These are phyloP conservation scores for Pythium scleroteichum DNA, from an alignment of 352 stramenopile species.

Conservation along the genomic window DNA sequence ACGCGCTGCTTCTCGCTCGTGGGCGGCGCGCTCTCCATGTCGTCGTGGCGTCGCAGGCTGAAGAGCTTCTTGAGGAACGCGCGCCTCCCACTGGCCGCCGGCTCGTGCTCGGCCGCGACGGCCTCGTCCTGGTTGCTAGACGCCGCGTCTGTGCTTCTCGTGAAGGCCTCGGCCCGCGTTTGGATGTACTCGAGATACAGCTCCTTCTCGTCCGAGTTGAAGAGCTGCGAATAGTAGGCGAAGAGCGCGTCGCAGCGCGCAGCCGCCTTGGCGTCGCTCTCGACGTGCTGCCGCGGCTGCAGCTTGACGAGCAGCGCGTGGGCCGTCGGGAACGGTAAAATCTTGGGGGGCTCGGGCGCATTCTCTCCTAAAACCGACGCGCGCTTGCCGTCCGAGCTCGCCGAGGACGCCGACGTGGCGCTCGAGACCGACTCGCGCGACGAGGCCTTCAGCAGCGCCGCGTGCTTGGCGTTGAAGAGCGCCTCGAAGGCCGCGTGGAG, in stretches of 20 bases:
- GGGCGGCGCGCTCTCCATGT: not conserved
- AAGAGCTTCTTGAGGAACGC: constrained; percentile 42
- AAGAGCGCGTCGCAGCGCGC: constrained; percentile 48
- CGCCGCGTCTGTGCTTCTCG: not conserved
- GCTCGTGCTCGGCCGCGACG: not conserved
- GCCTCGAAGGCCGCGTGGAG: constrained; percentile 50
- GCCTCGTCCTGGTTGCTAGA: constrained; percentile 5
- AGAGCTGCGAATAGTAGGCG: constrained; percentile 65
- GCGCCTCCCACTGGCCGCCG: not conserved
- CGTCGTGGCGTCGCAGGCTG: constrained; percentile 11
- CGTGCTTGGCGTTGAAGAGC: constrained; percentile 42
- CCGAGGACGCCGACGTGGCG: constrained; percentile 44
- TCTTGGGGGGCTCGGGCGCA: not conserved
- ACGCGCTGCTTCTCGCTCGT: constrained; percentile 18
- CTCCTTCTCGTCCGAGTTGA: constrained; percentile 62
- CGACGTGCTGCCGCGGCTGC: constrained; percentile 40
- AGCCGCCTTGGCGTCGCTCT: constrained; percentile 58
- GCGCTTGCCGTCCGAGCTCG: constrained; percentile 33
- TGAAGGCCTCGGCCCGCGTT: constrained; percentile 21
- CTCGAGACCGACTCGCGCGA: constrained; percentile 45
- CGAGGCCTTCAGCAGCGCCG: constrained; percentile 14
- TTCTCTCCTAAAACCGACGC: constrained; percentile 15
- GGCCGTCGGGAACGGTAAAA: constrained; percentile 27
- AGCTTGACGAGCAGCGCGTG: constrained; percentile 50
- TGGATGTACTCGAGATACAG: constrained; percentile 56